Evolutionary conservation across 2,329 filamentous ascomycete species (phyloP), one percentile per base, ranked within the genome.

Genomic region (Huntiella abstrusa): DNA sequence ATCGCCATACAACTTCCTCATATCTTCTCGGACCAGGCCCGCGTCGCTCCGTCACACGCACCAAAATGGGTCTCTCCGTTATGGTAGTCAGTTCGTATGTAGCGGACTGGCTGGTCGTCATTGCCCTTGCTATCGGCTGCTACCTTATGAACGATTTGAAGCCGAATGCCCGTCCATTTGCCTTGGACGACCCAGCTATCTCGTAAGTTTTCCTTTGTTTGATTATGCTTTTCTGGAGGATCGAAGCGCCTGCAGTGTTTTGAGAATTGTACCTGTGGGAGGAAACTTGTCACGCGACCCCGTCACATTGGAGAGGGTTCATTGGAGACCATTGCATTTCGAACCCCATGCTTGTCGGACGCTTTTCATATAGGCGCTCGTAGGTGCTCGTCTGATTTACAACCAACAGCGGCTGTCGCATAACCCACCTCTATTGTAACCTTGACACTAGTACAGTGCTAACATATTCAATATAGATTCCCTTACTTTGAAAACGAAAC

Each of bases 21-120:
- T 37, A 43, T 13, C 45, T 46, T 22, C 16, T 34, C 22, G 45
- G 45, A n/a, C 28, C 41, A 22, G 34, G 15, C 12, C 45, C 33
- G 10, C 38, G 42, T 15, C 36, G 28, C 8, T 12, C 33, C 17
- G 6, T 15, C 5, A 12, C 34, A 10, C 16, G 35, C 15, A 39
- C 34, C 12, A 50, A 45, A 16, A 50, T 48, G 46, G 46, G 49
- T 11, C 13, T 48, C n/a, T 43, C 46, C 3, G 41, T 49, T 12
- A 54, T 58, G 17, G 54, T 66, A 37, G 51, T 82, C 41, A 55
- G 73, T n/a, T 81, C 79, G 16, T 87, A 87, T 57, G 60, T 80
- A 44, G 62, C 83, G 49, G 83, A 87, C 62, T 88, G 83, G 83
- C 59, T 83, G 15, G 62, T 82, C 41, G 72, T 83, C 51, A 60